Conservation (phyloP, 148 eudicot genomes). For the Nepenthes mirabilis region DNA sequence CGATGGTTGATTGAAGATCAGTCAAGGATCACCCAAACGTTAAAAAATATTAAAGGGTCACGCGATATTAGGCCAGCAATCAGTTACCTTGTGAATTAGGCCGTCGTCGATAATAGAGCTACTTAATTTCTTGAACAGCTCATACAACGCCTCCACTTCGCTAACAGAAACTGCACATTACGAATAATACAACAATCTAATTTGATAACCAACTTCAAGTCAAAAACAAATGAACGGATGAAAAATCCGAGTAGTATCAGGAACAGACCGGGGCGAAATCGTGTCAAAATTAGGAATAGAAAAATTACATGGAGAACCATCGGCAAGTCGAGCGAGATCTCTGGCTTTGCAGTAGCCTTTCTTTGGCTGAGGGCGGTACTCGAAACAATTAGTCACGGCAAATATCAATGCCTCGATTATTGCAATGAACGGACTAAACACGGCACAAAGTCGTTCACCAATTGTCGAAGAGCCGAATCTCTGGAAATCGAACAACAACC, state of each 20-base stretch:
- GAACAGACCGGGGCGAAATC: not conserved
- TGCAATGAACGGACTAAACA: constrained; percentile 8
- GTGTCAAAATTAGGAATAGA: too few species aligned
- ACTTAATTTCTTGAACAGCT: constrained; percentile 71
- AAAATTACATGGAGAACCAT: constrained; percentile 6
- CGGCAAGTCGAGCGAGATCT: constrained; percentile 14
- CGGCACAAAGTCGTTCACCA: constrained; percentile 15
- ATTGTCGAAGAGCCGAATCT: constrained; percentile 15
- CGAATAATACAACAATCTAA: not conserved
- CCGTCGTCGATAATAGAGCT: constrained; percentile 77
- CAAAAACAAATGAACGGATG: not conserved
- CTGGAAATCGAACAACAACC: constrained; percentile 1
- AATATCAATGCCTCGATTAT: constrained; percentile 10
- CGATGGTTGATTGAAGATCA: too few species aligned
- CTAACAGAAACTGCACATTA: constrained; percentile 51
- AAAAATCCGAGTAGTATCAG: not conserved
- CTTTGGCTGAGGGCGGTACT: not conserved
- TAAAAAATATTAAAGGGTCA: too few species aligned
- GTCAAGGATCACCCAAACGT: too few species aligned
- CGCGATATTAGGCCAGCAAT: too few species aligned
- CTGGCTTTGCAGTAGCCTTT: not conserved
- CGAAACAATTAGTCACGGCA: constrained; percentile 13
- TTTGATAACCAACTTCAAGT: not conserved
- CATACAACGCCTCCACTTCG: constrained; percentile 79
- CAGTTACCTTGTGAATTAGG: constrained; percentile 63